These are phyloP conservation scores for Evernia prunastri DNA, from an alignment of 495 filamentous ascomycete species.

Conservation along the genomic window DNA sequence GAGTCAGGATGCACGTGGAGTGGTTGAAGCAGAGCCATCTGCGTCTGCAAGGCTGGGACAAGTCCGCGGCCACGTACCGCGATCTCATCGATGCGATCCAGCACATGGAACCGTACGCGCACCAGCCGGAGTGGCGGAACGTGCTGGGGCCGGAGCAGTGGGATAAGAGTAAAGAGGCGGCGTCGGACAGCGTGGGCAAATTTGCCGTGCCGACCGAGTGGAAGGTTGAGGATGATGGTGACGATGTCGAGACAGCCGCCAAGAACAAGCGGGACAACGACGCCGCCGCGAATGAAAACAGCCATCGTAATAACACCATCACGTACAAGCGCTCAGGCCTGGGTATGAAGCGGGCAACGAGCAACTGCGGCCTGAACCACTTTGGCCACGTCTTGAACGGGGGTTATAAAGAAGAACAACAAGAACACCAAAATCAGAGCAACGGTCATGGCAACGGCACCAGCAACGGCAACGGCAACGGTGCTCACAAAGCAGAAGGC, in stretches of 20 bases:
- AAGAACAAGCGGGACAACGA: not conserved
- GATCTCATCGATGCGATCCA: slow-evolving; percentile 15
- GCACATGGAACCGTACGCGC: slow-evolving; percentile 11
- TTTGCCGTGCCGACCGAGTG: slow-evolving; percentile 15
- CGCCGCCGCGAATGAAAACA: not conserved
- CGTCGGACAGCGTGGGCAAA: slow-evolving; percentile 13
- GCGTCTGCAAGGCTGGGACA: slow-evolving; percentile 34
- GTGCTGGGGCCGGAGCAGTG: slow-evolving; percentile 11
- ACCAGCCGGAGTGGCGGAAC: slow-evolving; percentile 8
- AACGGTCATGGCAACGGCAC: too few species aligned
- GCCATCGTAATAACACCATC: too few species aligned
- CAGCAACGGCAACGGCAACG: not conserved
- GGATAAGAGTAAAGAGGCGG: slow-evolving; percentile 11
- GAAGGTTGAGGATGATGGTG: slow-evolving; percentile 13
- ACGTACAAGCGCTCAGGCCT: slow-evolving; percentile 1
- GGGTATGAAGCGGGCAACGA: slow-evolving; percentile 14
- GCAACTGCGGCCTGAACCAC: slow-evolving; percentile 18
- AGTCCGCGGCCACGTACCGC: slow-evolving; percentile 22
- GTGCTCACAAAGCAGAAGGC: not conserved
- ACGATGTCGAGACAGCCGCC: not conserved
- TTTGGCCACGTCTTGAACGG: slow-evolving; percentile 10
- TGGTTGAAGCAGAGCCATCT: slow-evolving; percentile 43
- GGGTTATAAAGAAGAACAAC: not conserved
- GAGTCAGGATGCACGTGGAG: slow-evolving; percentile 43
- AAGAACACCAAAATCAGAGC: too few species aligned